These are phyloP conservation scores for Arctostaphylos glauca DNA, from an alignment of 148 eudicot genomes.

Conservation along the genomic window DNA sequence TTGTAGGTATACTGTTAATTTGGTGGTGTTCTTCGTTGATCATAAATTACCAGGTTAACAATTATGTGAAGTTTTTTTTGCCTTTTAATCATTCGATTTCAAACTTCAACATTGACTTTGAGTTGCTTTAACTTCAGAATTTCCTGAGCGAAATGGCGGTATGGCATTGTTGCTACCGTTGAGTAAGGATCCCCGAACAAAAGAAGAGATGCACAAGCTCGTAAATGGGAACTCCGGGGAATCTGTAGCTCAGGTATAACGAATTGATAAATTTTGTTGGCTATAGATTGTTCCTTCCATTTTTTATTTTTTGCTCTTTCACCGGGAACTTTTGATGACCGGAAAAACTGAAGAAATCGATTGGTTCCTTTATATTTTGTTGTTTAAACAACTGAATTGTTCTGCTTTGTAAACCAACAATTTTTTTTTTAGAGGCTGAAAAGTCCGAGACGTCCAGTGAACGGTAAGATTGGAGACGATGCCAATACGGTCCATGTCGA, in stretches of 20 bases:
- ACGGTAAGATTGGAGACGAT: slow-evolving; percentile 71
- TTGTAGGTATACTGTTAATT: slow-evolving; percentile 90
- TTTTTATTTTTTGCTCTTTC: no score
- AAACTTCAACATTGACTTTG: background rate
- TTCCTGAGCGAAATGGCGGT: slow-evolving; percentile 72
- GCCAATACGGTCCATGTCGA: slow-evolving; percentile 53
- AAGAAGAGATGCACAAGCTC: slow-evolving; percentile 79
- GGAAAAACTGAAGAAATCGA: no score
- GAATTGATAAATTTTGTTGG: background rate
- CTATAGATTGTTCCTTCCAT: no score
- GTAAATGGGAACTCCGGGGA: slow-evolving; percentile 75
- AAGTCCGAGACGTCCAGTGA: slow-evolving; percentile 75
- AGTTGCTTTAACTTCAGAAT: slow-evolving; percentile 41
- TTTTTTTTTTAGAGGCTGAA: slow-evolving; percentile 61
- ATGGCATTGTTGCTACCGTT: slow-evolving; percentile 58
- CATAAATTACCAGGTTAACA: slow-evolving; percentile 71
- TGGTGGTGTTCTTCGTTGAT: slow-evolving; percentile 87
- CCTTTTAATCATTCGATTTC: background rate
- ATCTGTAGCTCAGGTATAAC: slow-evolving; percentile 66
- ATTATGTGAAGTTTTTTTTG: background rate
- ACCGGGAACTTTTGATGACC: no score
- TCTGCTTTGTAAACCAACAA: background rate
- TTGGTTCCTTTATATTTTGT: background rate
- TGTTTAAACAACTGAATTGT: slow-evolving; percentile 13
- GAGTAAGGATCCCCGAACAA: slow-evolving; percentile 66